These are phyloP conservation scores for Alternaria panax DNA, from an alignment of 2,329 filamentous ascomycete species.

Conservation along the genomic window DNA sequence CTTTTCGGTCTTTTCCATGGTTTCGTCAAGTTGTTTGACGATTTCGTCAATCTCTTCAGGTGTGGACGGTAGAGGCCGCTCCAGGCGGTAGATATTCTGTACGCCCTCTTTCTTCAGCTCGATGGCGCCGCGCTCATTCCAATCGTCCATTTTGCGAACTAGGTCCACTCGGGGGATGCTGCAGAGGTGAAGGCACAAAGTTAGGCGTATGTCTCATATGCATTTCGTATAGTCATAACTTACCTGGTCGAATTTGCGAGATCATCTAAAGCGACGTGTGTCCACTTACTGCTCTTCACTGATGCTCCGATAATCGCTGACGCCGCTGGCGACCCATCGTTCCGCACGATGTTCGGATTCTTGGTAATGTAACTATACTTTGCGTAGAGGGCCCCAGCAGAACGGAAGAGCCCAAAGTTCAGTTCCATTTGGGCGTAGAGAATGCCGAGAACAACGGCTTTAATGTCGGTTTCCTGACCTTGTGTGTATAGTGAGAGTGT, in stretches of 20 bases:
- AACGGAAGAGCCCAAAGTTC: constrained; percentile 62
- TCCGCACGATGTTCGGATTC: constrained; percentile 43
- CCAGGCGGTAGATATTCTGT: constrained; percentile 62
- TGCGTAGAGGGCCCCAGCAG: constrained; percentile 64
- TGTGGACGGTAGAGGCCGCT: constrained; percentile 56
- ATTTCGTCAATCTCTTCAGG: constrained; percentile 55
- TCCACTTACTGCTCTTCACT: constrained; percentile 53
- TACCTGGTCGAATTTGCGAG: constrained; percentile 41
- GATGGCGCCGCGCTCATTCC: constrained; percentile 60
- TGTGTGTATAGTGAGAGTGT: constrained; percentile 58
- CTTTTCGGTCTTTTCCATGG: constrained; percentile 62
- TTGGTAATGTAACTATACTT: constrained; percentile 59
- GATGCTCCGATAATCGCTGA: constrained; percentile 55
- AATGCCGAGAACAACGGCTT: constrained; percentile 58
- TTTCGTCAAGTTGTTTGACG: constrained; percentile 57
- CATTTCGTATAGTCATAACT: too few relatives aligned
- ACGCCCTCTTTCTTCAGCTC: constrained; percentile 62
- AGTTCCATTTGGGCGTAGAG: constrained; percentile 69
- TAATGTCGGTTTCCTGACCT: constrained; percentile 62
- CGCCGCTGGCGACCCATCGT: constrained; percentile 54
- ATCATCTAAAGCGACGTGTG: constrained; percentile 59
- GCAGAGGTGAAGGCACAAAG: too few relatives aligned
- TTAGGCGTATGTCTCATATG: too few relatives aligned
- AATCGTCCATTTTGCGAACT: constrained; percentile 63
- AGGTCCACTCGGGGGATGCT: constrained; percentile 57